phyloP scores from a whole-genome alignment of 306 rosid species.

The Glycyrrhiza uralensis region DNA sequence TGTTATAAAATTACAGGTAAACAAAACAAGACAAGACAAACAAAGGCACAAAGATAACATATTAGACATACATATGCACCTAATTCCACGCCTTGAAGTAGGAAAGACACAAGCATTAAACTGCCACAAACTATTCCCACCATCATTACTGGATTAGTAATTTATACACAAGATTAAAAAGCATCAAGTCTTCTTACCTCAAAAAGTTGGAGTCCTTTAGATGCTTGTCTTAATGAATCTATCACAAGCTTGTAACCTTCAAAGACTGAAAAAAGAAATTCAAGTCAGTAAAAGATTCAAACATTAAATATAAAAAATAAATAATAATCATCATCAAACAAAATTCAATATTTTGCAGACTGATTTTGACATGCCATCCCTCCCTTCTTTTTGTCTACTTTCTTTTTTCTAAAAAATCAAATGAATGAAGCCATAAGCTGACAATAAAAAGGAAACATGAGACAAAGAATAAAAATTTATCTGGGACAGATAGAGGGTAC shows the following conservation, averaged over 20 bases:
- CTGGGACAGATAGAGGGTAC: no score
- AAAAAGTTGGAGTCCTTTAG: slow-evolving; percentile 74
- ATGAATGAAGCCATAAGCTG: slow-evolving; percentile 24
- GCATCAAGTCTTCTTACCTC: slow-evolving; percentile 57
- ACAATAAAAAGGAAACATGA: slow-evolving; percentile 15
- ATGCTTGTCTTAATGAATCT: slow-evolving; percentile 79
- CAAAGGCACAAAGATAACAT: no score
- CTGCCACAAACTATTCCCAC: no score
- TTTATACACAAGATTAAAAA: neutral
- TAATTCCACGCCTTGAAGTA: no score
- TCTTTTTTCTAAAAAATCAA: slow-evolving; percentile 33
- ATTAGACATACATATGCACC: no score
- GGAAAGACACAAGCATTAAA: no score
- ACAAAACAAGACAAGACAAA: no score
- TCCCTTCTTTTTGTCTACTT: slow-evolving; percentile 21
- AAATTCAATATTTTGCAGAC: slow-evolving; percentile 34
- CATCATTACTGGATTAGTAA: no score
- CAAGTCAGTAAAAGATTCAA: slow-evolving; percentile 15
- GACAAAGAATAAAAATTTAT: no score
- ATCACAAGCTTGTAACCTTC: slow-evolving; percentile 57
- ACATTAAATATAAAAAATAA: slow-evolving; percentile 26
- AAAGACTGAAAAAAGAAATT: slow-evolving; percentile 41
- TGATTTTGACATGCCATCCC: slow-evolving; percentile 16
- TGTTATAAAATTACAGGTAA: no score
- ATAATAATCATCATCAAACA: slow-evolving; percentile 27